phyloP scores from a whole-genome alignment of 495 filamentous ascomycete species.

The Oleoguttula mirabilis region DNA sequence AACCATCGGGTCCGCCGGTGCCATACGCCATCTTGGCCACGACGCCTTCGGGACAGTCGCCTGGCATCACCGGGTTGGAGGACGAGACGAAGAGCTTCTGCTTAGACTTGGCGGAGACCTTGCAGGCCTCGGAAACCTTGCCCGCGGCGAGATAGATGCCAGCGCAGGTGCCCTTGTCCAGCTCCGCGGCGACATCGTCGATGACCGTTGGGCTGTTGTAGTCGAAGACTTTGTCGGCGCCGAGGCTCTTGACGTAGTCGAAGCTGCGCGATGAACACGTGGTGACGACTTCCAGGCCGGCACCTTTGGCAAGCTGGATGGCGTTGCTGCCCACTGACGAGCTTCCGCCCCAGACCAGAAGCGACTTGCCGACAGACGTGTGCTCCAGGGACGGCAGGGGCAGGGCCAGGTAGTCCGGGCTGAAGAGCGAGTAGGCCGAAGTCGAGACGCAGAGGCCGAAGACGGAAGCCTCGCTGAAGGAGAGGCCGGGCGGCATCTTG shows the following conservation, averaged over 20 bases:
- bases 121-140: background rate
- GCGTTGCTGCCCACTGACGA: conserved; percentile 21
- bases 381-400: conserved; percentile 4
- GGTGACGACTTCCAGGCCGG: conserved; percentile 30
- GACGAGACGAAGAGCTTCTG: background rate
- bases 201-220: conserved; percentile 34
- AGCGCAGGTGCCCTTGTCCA: background rate
- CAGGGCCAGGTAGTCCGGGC: conserved; percentile 12
- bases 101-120: background rate
- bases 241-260: conserved; percentile 36
- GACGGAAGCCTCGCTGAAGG: conserved; percentile 12
- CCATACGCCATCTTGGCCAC: background rate
- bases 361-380: conserved; percentile 1
- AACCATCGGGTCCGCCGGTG: background rate
- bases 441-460: conserved; percentile 18
- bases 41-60: background rate
- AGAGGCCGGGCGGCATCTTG: conserved; percentile 13
- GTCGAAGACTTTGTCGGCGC: conserved; percentile 43
- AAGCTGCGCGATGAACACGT: conserved; percentile 47
- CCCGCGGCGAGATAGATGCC: background rate
- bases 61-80: background rate
- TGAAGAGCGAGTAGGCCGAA: conserved; percentile 16
- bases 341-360: conserved; percentile 23
- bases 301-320: conserved; percentile 20
- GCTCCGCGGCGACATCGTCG: background rate